Percentiles rank a stretch among this genome's conserved stretches.
These are phyloP conservation scores for Parastagonospora nodorum DNA, from an alignment of 2,329 filamentous ascomycete genomes.

Conservation along the genomic window DNA sequence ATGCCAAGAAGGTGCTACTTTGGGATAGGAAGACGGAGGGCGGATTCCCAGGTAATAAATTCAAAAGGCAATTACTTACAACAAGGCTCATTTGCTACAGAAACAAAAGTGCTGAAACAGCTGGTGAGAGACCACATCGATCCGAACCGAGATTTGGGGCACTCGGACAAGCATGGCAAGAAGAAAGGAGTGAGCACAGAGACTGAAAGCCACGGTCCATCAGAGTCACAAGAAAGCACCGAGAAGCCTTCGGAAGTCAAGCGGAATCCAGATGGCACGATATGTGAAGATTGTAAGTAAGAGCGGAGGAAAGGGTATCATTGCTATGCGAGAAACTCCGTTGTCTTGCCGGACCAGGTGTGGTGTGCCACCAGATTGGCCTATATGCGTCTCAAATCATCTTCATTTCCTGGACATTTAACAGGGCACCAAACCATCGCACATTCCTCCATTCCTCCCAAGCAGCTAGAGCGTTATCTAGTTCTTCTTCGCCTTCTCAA, in stretches of 20 bases:
- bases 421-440: neutral
- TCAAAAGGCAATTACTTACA: neutral
- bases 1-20: slow-evolving; percentile 61
- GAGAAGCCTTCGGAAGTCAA: slow-evolving; percentile 19
- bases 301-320: neutral
- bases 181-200: slow-evolving; percentile 27
- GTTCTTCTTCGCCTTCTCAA: slow-evolving; percentile 14
- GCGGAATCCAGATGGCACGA: slow-evolving; percentile 40
- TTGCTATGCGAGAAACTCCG: neutral
- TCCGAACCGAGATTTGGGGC: slow-evolving; percentile 77
- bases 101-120: slow-evolving; percentile 89
- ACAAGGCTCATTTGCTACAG: slow-evolving; percentile 42
- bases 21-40: slow-evolving; percentile 90
- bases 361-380: too few species aligned
- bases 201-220: neutral
- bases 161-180: slow-evolving; percentile 57
- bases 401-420: too few species aligned
- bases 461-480: neutral
- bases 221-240: neutral
- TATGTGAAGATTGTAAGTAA: slow-evolving; percentile 46
- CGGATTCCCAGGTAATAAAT: slow-evolving; percentile 74
- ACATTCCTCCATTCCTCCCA: neutral
- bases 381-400: too few species aligned
- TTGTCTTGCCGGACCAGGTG: too few species aligned
- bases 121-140: slow-evolving; percentile 81